Evolutionary conservation across 305 asterid genomes (phyloP).

Genomic region (Fraxinus latifolia): DNA sequence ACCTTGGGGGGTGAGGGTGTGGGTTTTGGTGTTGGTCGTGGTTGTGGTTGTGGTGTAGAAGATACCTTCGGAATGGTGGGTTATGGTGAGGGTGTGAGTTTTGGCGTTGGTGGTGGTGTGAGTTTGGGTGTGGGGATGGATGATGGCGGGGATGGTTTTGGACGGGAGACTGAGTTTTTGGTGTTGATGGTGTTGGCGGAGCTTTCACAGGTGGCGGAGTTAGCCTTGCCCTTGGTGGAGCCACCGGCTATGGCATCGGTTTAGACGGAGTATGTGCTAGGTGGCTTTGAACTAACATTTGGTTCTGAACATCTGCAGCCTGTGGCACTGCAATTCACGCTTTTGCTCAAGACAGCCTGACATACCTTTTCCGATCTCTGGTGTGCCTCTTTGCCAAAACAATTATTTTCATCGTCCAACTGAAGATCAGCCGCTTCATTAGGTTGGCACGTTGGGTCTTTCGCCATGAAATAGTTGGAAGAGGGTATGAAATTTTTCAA

Average conservation of each 20-base stretch:
- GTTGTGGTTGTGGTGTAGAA: background rate
- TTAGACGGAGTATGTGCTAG: background rate
- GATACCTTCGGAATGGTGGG: background rate
- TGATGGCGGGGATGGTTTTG: background rate
- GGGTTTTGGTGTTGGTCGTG: background rate
- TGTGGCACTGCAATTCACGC: too few relatives aligned
- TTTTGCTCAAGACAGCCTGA: too few relatives aligned
- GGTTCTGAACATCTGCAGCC: slow-evolving; percentile 33
- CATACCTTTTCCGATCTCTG: slow-evolving; percentile 39
- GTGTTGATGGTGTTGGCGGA: background rate
- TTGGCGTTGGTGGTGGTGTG: background rate
- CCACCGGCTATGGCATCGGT: slow-evolving; percentile 11
- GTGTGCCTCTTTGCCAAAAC: slow-evolving; percentile 33
- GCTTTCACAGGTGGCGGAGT: background rate
- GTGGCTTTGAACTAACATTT: slow-evolving; percentile 11
- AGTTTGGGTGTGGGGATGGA: slow-evolving; percentile 15
- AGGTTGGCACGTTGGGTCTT: slow-evolving; percentile 42
- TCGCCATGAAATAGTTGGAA: slow-evolving; percentile 48
- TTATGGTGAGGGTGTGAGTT: background rate
- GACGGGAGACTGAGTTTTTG: slow-evolving; percentile 15
- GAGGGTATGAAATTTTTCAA: slow-evolving; percentile 48
- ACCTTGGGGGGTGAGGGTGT: background rate
- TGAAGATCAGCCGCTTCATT: slow-evolving; percentile 19
- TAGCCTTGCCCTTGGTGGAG: slow-evolving; percentile 1
- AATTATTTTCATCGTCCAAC: slow-evolving; percentile 40